These are phyloP conservation scores for Malassezia globosa DNA, from an alignment of 1,284 basidiomycete species.

Conservation along the genomic window DNA sequence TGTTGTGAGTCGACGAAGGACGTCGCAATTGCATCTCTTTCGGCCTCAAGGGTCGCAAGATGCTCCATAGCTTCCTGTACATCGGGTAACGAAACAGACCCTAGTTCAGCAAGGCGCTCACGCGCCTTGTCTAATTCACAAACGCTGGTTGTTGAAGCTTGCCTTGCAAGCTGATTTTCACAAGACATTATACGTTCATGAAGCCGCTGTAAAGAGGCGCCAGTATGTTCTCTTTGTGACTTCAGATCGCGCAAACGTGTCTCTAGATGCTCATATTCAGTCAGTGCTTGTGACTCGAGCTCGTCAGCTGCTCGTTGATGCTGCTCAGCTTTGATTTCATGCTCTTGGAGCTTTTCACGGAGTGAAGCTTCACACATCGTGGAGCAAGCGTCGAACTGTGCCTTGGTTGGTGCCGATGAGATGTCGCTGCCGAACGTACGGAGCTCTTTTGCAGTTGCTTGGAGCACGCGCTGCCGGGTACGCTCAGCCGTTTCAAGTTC, in stretches of 20 bases:
- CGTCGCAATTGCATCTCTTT: background rate
- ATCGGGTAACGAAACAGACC: too few relatives aligned
- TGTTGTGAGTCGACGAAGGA: too few relatives aligned
- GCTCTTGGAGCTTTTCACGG: background rate
- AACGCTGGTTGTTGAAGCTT: too few relatives aligned
- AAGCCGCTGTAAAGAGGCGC: background rate
- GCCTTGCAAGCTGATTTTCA: too few relatives aligned
- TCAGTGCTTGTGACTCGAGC: background rate
- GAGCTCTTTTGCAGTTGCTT: constrained; percentile 26
- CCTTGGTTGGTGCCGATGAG: background rate
- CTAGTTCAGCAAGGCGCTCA: too few relatives aligned
- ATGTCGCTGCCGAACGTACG: background rate
- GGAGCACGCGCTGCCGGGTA: constrained; percentile 8
- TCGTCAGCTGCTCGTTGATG: background rate
- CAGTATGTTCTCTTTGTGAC: background rate
- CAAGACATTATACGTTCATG: background rate
- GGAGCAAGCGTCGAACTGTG: too few relatives aligned
- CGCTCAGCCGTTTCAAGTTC: constrained; percentile 4
- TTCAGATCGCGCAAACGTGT: background rate
- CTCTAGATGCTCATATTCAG: background rate
- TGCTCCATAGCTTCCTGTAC: too few relatives aligned
- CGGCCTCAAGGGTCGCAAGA: too few relatives aligned
- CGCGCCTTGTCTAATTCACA: too few relatives aligned
- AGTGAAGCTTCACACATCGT: too few relatives aligned
- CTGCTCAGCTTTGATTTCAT: background rate